A percentile compares a stretch with the other conserved stretches of the same genome.
Conservation (phyloP, 1,139 yeast genomes). For the Yamadazyma aaseri region DNA sequence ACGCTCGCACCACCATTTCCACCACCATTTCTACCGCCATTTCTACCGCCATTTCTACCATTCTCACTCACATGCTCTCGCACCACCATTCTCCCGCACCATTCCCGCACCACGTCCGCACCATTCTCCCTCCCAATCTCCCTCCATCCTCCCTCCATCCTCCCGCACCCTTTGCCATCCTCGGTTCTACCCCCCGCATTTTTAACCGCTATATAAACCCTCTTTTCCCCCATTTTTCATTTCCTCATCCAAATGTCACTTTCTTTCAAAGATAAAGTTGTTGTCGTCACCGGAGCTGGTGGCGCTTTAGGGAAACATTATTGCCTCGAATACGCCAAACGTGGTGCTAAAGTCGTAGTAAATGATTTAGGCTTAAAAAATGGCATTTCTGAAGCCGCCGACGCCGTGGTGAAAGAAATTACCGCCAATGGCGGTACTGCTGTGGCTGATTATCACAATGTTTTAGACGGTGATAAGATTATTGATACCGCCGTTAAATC, state of each 20-base stretch:
- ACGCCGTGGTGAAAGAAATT: slow-evolving; percentile 84
- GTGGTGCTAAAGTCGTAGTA: slow-evolving; percentile 92
- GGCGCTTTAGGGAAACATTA: slow-evolving; percentile 93
- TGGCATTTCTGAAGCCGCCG: slow-evolving; percentile 71
- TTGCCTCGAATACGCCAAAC: slow-evolving; percentile 80
- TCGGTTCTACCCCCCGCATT: slow-evolving; percentile 7
- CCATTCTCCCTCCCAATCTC: too few relatives aligned
- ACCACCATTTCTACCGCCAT: too few relatives aligned
- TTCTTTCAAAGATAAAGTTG: slow-evolving; percentile 77
- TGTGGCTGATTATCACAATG: slow-evolving; percentile 93
- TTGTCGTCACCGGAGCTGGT: slow-evolving; percentile 94
- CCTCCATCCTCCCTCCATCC: neutral
- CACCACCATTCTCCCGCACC: too few relatives aligned
- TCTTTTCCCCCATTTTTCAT: neutral
- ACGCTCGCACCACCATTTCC: too few relatives aligned
- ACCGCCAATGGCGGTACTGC: slow-evolving; percentile 76
- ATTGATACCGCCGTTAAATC: slow-evolving; percentile 81
- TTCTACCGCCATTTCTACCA: too few relatives aligned
- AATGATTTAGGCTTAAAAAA: slow-evolving; percentile 84
- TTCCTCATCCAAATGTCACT: slow-evolving; percentile 31
- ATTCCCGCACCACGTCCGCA: too few relatives aligned
- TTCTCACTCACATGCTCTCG: too few relatives aligned
- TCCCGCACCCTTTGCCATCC: neutral
- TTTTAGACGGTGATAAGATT: slow-evolving; percentile 82
- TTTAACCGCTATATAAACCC: slow-evolving; percentile 4